phyloP scores from a whole-genome alignment of 768 basidiomycete genomes.

The Chiua virens region DNA sequence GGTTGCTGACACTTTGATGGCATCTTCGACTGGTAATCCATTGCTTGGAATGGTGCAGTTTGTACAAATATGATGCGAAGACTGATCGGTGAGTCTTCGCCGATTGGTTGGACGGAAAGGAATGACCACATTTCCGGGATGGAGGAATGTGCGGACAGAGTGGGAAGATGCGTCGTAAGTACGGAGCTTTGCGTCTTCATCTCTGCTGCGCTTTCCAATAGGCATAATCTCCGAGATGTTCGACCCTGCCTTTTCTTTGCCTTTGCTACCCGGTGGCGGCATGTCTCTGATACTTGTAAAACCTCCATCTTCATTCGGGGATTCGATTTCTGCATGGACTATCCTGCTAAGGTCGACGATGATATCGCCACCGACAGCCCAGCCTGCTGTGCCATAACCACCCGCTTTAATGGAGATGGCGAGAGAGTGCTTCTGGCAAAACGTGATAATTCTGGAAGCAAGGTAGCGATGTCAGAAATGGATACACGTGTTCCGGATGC shows the following conservation, averaged over 20 bases:
- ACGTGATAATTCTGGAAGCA: slow-evolving; percentile 56
- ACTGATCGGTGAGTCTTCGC: slow-evolving; percentile 12
- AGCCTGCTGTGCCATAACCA: slow-evolving; percentile 88
- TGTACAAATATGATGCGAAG: background rate
- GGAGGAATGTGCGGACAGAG: slow-evolving; percentile 51
- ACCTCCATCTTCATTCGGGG: slow-evolving; percentile 49
- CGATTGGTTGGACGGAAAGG: slow-evolving; percentile 21
- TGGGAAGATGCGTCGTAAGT: slow-evolving; percentile 57
- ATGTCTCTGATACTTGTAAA: slow-evolving; percentile 65
- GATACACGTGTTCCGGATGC: slow-evolving; percentile 2
- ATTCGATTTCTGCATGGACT: slow-evolving; percentile 65
- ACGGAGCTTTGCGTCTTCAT: slow-evolving; percentile 52
- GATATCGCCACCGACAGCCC: slow-evolving; percentile 84
- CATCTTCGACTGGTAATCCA: background rate
- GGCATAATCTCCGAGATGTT: slow-evolving; percentile 10
- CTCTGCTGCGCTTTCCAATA: slow-evolving; percentile 53
- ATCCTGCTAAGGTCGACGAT: slow-evolving; percentile 79
- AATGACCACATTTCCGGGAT: slow-evolving; percentile 12
- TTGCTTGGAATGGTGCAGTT: background rate
- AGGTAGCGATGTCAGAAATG: slow-evolving; percentile 2
- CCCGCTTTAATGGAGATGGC: slow-evolving; percentile 85
- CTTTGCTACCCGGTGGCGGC: slow-evolving; percentile 51
- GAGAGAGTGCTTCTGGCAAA: slow-evolving; percentile 69
- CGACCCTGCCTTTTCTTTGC: slow-evolving; percentile 40
- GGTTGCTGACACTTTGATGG: background rate